Evolutionary conservation across 345 rosid species (phyloP).

Genomic region (Conringia planisiliqua): DNA sequence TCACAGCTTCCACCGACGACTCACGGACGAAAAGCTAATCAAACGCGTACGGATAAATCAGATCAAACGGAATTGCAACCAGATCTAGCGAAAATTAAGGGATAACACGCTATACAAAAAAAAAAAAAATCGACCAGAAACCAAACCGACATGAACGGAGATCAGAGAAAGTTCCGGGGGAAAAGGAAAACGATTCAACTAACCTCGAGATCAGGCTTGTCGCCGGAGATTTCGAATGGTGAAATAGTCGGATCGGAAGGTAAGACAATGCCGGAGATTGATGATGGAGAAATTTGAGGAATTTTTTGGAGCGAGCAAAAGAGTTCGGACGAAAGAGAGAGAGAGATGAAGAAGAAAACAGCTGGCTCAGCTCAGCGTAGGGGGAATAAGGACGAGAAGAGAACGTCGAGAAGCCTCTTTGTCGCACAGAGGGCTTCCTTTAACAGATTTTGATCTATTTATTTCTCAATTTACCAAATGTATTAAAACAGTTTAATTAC

Average conservation of each 20-base stretch:
- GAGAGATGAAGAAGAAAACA: constrained; percentile 26
- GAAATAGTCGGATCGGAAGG: constrained; percentile 13
- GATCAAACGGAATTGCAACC: constrained; percentile 28
- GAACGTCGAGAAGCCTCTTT: constrained; percentile 21
- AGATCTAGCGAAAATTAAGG: constrained; percentile 20
- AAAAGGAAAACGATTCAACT: constrained; percentile 12
- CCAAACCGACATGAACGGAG: constrained; percentile 14
- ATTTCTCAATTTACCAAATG: neutral
- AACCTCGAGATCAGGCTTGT: constrained; percentile 34
- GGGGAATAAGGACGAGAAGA: constrained; percentile 12
- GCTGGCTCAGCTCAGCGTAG: constrained; percentile 8
- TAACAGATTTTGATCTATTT: neutral
- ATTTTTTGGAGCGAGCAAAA: constrained; percentile 16
- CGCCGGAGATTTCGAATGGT: constrained; percentile 18
- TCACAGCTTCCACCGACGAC: constrained; percentile 31
- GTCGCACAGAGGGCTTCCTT: constrained; percentile 14
- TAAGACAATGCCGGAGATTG: constrained; percentile 11
- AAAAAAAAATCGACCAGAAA: neutral
- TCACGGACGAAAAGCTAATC: constrained; percentile 3
- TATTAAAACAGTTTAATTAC: neutral
- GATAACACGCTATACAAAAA: neutral
- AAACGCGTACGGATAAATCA: constrained; percentile 7
- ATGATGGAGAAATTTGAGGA: neutral
- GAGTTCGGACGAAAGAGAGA: constrained; percentile 15
- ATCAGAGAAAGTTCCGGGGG: constrained; percentile 13